Base-by-base conservation (phyloP, 768 basidiomycete species). In the Psilocybe cyanescens region DNA sequence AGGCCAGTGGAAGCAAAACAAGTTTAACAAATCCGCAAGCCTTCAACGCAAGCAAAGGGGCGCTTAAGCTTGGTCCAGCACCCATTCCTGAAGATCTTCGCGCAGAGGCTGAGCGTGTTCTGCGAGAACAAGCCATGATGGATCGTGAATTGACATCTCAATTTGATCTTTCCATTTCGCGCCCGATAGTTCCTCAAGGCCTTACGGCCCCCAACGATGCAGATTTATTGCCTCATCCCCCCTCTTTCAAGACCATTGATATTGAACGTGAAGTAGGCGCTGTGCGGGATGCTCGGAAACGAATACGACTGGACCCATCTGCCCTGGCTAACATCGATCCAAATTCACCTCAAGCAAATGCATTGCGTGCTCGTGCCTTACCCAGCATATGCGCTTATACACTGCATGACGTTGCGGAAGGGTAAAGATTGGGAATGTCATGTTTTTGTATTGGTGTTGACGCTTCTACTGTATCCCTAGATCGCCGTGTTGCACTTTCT, bases 341-440 rank as follows among this genome's bases (percentile, higher is more conserved):
- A 35, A 82, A 81, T 65, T 85, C 85, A 24, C 74, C 85, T 33
- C 91, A 90, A 72, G 86, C 82, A 8, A 75, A 78, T 55, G 73
- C 84, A 33, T 71, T 81, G n/a, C 78, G 85, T 58, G 81, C 88
- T 1, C 82, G 87, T 12, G 90, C 89, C 46, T 76, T 97, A 58
- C 97, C 97, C 2, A 98, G 96, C 67, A 88, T 99, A 57, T 97
- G 97, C 67, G 88, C 94, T 5, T 99, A 97, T 70, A 99, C 97
- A 3, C 71, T 99, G 45, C 96, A 97, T 72, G 95, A 99, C 68
- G 87, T 92, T 1, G 88, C 89, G n/a, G 97, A 99, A 78, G 93
- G 94, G 97, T 97, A 71, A 68, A 90, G 51, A 41, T 30, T 48
- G 44, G 37, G 35, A 14, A 33, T n/a, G 11, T 39, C 50, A 33